Evolutionary conservation across 2,329 filamentous ascomycete genomes (phyloP), one percentile per base, ranked within the genome.

Genomic region (Aspergillus piperis): DNA sequence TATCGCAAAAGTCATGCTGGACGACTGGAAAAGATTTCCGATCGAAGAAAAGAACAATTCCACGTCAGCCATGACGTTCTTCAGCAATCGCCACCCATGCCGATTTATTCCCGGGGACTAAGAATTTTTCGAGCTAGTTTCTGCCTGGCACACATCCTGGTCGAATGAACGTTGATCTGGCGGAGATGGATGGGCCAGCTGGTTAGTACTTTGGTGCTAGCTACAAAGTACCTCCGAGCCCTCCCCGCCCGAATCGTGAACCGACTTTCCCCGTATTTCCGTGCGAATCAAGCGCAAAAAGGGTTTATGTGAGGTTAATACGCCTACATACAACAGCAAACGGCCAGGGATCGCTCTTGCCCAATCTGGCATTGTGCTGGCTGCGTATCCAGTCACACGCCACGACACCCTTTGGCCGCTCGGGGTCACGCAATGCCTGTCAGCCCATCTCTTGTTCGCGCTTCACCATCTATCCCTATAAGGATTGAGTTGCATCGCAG

Each of bases 381-480:
- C 32, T 36, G 10, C 10, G 32, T 13, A 5, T 36, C 11, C 32
- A 36, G 5, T 44, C 10, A 30, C 27, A 30, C 7, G 25, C 25
- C 25, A 27, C 0, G 25, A 27, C 25, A 27, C 25, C 7, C 25
- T 44, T 19, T 11, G 41, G 19, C 17, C 8, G 8, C 41, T 44
- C 41, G 17, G 41, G 17, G 19, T 79, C 77, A 52, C 71, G 62
- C 25, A 27, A 27, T 27, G 25, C 2, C 7, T 27, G 25, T 27
- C 7, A 76, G 78, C 32, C 77, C 68, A 60, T 80, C 77, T 58
- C 77, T 71, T 47, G 73, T 76, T 81, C 77, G 6, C 81, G 68
- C 62, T 74, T 79, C 77, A 81, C 80, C 17, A 80, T 77, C 64
- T 27, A 27, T 27, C 25, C 72, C 32, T 36, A 13, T 80, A 2